A percentile compares a stretch with the other conserved stretches of the same genome.
Conservation (phyloP, 768 basidiomycete species). For the Piloderma croceum region DNA sequence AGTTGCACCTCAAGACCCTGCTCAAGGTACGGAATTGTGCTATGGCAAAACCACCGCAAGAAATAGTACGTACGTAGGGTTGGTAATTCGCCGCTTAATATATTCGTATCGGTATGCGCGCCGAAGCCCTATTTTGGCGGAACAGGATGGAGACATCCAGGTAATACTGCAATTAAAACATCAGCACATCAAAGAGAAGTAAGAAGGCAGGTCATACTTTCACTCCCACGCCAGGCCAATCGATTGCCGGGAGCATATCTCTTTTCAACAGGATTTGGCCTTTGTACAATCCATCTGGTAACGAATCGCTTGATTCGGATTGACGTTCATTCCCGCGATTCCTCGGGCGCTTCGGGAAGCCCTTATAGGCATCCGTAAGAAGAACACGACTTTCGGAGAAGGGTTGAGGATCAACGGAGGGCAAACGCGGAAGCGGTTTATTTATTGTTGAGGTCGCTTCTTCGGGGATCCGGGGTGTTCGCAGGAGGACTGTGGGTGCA, state of each 20-base stretch:
- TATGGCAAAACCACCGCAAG: too few species aligned
- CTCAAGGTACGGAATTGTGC: too few species aligned
- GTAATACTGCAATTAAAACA: slow-evolving; percentile 49
- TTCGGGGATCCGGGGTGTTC: slow-evolving; percentile 9
- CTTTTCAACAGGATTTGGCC: slow-evolving; percentile 49
- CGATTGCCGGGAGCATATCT: slow-evolving; percentile 58
- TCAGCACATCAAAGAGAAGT: slow-evolving; percentile 3
- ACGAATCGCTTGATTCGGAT: slow-evolving; percentile 18
- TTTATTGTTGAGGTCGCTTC: slow-evolving; percentile 5
- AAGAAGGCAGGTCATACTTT: slow-evolving; percentile 42
- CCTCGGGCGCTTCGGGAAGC: slow-evolving; percentile 67
- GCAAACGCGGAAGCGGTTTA: slow-evolving; percentile 24
- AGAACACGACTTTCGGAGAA: slow-evolving; percentile 40
- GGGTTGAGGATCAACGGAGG: slow-evolving; percentile 12
- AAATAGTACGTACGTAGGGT: too few species aligned
- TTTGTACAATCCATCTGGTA: slow-evolving; percentile 68
- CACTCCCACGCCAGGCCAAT: slow-evolving; percentile 62
- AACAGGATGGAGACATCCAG: slow-evolving; percentile 64
- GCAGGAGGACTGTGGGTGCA: slow-evolving; percentile 13
- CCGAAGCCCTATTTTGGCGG: slow-evolving; percentile 56
- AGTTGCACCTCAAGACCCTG: too few species aligned
- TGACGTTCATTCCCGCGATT: slow-evolving; percentile 32
- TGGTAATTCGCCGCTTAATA: too few species aligned
- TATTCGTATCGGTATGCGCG: slow-evolving; percentile 59
- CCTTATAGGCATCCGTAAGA: slow-evolving; percentile 50